Percentiles rank a stretch among this genome's conserved stretches.
phyloP scores from a whole-genome alignment of 2,329 filamentous ascomycete genomes.

The Fusarium duplospermum region DNA sequence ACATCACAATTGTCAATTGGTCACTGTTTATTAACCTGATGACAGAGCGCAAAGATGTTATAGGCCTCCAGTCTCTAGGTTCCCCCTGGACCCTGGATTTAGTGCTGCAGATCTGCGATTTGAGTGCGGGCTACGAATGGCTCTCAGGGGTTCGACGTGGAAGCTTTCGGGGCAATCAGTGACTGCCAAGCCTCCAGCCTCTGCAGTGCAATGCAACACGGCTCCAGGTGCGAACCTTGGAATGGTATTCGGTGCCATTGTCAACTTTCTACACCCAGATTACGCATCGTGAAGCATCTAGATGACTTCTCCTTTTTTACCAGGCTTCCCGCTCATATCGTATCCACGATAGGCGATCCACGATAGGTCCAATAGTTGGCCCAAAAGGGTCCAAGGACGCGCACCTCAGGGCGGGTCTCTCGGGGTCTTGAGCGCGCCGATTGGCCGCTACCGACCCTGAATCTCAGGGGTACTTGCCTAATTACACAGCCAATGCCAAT shows the following conservation, averaged over 20 bases:
- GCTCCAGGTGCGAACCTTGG: background rate
- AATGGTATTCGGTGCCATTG: background rate
- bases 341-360: slow-evolving; percentile 13
- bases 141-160: slow-evolving; percentile 26
- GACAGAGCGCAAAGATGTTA: slow-evolving; percentile 1
- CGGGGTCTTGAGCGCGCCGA: background rate
- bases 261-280: background rate
- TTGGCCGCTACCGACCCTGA: background rate
- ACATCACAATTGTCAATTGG: background rate
- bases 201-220: slow-evolving; percentile 14
- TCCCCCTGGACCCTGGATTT: slow-evolving; percentile 33
- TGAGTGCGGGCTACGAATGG: slow-evolving; percentile 1
- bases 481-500: slow-evolving; percentile 4
- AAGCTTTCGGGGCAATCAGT: slow-evolving; percentile 5
- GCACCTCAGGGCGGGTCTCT: slow-evolving; percentile 22
- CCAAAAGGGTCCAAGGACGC: slow-evolving; percentile 19
- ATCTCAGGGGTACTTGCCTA: slow-evolving; percentile 23
- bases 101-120: slow-evolving; percentile 32
- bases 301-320: background rate
- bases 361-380: slow-evolving; percentile 25
- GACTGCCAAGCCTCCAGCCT: background rate
- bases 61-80: background rate
- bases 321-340: background rate
- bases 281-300: background rate
- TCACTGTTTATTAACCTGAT: background rate